A percentile compares a stretch with the other conserved stretches of the same genome.
phyloP scores from a whole-genome alignment of 2,329 filamentous ascomycete genomes.

The Sporothrix brasiliensis region DNA sequence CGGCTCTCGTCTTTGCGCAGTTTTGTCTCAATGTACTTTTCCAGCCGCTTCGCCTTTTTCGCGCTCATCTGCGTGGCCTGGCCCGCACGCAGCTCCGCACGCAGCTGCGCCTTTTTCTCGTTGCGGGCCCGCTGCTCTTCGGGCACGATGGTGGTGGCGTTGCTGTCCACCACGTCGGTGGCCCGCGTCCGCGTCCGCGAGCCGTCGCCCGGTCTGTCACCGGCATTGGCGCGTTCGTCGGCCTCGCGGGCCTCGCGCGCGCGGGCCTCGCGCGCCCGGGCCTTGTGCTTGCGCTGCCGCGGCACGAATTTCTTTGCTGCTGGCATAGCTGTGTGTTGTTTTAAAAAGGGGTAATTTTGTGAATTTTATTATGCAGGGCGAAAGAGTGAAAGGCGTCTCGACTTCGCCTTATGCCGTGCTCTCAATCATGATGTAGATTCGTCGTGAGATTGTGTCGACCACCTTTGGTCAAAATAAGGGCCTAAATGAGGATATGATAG shows the following conservation, averaged over 20 bases:
- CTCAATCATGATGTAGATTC: not conserved
- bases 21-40: slow-evolving; percentile 82
- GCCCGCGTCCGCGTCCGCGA: not conserved
- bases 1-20: slow-evolving; percentile 91
- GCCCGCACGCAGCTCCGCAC: slow-evolving; percentile 52
- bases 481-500: not conserved
- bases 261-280: slow-evolving; percentile 66
- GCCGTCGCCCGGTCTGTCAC: not conserved
- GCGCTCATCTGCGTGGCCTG: slow-evolving; percentile 56
- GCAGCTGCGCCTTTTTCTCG: slow-evolving; percentile 59
- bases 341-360: not conserved
- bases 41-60: slow-evolving; percentile 68
- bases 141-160: slow-evolving; percentile 57
- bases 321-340: slow-evolving; percentile 25
- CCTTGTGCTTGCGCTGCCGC: slow-evolving; percentile 68
- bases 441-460: not conserved
- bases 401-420: slow-evolving; percentile 9
- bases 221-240: slow-evolving; percentile 42
- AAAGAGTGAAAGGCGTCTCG: not conserved
- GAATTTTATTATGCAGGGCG: not conserved
- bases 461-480: not conserved
- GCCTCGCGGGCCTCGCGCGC: slow-evolving; percentile 58
- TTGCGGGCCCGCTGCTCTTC: slow-evolving; percentile 53
- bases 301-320: slow-evolving; percentile 56
- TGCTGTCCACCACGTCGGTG: slow-evolving; percentile 48